phyloP scores from a whole-genome alignment of 73 alveolate genomes.

The Stentor coeruleus region DNA sequence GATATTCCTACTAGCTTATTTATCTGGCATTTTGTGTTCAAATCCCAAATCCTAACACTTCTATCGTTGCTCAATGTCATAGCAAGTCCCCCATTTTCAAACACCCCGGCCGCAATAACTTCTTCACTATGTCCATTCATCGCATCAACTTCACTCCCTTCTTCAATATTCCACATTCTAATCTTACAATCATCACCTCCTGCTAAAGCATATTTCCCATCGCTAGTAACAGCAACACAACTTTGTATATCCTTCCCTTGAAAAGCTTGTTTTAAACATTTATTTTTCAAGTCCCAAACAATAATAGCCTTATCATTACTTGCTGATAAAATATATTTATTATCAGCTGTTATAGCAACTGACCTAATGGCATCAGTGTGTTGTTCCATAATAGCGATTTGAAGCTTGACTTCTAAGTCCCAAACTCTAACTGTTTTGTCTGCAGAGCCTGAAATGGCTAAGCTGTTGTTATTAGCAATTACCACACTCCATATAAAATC shows the following conservation, averaged over 20 bases:
- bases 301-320: background rate
- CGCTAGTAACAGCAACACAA: background rate
- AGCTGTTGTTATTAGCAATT: background rate
- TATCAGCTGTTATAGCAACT: background rate
- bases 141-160: background rate
- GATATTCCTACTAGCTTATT: background rate
- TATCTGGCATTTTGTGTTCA: background rate
- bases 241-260: no score
- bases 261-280: background rate
- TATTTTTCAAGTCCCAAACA: background rate
- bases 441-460: background rate
- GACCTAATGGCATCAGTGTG: background rate
- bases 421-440: background rate
- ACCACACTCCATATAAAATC: background rate
- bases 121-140: background rate
- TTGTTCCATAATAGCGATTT: background rate
- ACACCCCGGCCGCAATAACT: background rate
- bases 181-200: slow-evolving; percentile 21
- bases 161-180: background rate
- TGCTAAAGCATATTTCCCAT: background rate
- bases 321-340: background rate
- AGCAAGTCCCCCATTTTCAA: background rate
- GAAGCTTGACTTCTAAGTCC: background rate
- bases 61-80: background rate
- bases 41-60: background rate